Evolutionary conservation across 352 stramenopile genomes (phyloP), one percentile per base, ranked within the genome.

Genomic region (Globisporangium cylindrosporum): DNA sequence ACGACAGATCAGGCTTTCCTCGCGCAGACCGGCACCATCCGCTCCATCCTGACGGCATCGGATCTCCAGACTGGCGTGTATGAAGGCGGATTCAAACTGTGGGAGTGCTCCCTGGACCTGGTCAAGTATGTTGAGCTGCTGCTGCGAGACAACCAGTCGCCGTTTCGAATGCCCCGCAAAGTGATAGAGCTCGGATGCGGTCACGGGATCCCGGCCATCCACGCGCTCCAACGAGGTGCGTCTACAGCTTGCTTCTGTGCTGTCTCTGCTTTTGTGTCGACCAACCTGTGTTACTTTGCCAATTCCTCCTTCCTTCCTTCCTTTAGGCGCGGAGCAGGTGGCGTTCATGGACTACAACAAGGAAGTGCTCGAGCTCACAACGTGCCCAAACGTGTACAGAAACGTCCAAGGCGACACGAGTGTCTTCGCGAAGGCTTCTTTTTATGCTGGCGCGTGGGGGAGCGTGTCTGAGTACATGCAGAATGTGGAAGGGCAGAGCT

Each of bases 281-380:
- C 29, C 29, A 32, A 32, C 29, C 29, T 32, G 4, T 32, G 29
- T 32, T 32, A 32, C 29, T 32, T 32, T 32, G 29, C 29, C 29
- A 32, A 32, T 32, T 8, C 29, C 29, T 32, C 29, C 4, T 32
- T 32, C 4, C 29, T 32, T 32, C 29, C 29, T 32, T 32, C 29
- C 29, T 32, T 32, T 32, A 32, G 81, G 86, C 0, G 88, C 86
- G 0, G n/a, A 80, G 12, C 64, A 81, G 10, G 87, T 94, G 8
- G 71, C 84, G 59, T 95, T 95, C 66, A 92, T 86, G 67, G 88
- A 95, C 73, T 95, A 95, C 73, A 95, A 95, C 69, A 92, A 91
- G 65, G 88, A 95, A 66, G 88, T 95, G 57, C 77, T 95, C 49
- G 86, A 92, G 74, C 82, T 94, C 62, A 91, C 87, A 56, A 94